These are phyloP conservation scores for Amaranthus cruentus DNA, from an alignment of 148 eudicot genomes.

Conservation along the genomic window DNA sequence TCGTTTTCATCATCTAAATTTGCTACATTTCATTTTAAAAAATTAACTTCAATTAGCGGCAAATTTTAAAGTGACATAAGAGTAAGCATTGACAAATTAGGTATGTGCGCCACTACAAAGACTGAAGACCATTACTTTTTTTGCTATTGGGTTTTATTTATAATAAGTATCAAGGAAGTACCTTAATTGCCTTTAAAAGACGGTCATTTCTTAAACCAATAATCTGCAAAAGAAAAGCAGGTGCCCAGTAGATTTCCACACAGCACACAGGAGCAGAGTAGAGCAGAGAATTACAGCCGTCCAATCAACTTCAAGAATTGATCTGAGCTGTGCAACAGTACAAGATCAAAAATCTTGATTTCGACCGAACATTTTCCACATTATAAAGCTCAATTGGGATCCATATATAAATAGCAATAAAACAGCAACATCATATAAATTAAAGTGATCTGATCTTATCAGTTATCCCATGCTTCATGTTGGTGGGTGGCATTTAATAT, in stretches of 20 bases:
- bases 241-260: slow-evolving; percentile 5
- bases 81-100: no score
- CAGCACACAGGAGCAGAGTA: background rate
- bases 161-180: no score
- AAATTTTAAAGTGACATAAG: no score
- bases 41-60: no score
- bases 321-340: background rate
- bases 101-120: no score
- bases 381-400: background rate
- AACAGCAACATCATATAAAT: slow-evolving; percentile 3
- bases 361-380: background rate
- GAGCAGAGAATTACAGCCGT: slow-evolving; percentile 2
- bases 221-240: slow-evolving; percentile 11
- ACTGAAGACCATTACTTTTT: no score
- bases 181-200: no score
- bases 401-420: background rate
- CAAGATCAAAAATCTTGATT: background rate
- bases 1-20: no score
- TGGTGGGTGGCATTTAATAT: slow-evolving; percentile 7
- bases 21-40: no score
- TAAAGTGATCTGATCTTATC: background rate
- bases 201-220: slow-evolving; percentile 12
- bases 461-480: slow-evolving; percentile 9
- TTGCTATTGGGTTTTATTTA: no score
- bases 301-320: slow-evolving; percentile 13